Evolutionary conservation across 345 rosid genomes (phyloP).

Genomic region (Ceriops decandra): DNA sequence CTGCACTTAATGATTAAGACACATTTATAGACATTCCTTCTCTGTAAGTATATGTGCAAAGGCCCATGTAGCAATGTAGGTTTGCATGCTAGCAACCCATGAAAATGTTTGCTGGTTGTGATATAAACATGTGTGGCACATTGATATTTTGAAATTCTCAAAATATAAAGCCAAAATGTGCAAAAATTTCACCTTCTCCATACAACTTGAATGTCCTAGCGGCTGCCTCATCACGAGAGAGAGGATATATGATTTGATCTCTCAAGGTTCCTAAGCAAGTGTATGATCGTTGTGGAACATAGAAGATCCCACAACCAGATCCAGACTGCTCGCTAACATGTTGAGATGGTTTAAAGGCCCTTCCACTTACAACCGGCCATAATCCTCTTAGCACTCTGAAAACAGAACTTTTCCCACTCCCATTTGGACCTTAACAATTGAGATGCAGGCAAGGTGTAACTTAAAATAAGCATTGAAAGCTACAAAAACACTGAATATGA

Average conservation of each 20-base stretch:
- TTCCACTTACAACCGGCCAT: slow-evolving; percentile 87
- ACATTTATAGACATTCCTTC: background rate
- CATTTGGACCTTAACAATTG: slow-evolving; percentile 75
- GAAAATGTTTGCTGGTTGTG: too few relatives aligned
- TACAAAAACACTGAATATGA: background rate
- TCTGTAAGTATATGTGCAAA: too few relatives aligned
- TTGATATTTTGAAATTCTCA: background rate
- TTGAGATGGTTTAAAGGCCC: slow-evolving; percentile 61
- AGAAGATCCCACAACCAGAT: slow-evolving; percentile 70
- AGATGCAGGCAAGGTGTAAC: slow-evolving; percentile 27
- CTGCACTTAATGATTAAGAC: background rate
- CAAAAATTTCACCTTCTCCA: slow-evolving; percentile 48
- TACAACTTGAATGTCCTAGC: slow-evolving; percentile 40
- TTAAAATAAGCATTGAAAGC: slow-evolving; percentile 11
- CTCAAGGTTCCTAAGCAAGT: slow-evolving; percentile 97
- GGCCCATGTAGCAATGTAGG: too few relatives aligned
- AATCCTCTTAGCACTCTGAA: slow-evolving; percentile 93
- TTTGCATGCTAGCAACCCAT: too few relatives aligned
- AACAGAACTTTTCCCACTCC: slow-evolving; percentile 93
- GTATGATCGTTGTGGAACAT: slow-evolving; percentile 90
- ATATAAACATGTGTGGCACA: background rate
- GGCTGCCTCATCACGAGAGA: slow-evolving; percentile 80
- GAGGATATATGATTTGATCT: slow-evolving; percentile 98
- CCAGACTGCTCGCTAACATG: slow-evolving; percentile 46
- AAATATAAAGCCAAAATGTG: background rate